Percentiles rank a stretch among this genome's conserved stretches.
phyloP scores from a whole-genome alignment of 1,284 basidiomycete species.

The Flammula alnicola region DNA sequence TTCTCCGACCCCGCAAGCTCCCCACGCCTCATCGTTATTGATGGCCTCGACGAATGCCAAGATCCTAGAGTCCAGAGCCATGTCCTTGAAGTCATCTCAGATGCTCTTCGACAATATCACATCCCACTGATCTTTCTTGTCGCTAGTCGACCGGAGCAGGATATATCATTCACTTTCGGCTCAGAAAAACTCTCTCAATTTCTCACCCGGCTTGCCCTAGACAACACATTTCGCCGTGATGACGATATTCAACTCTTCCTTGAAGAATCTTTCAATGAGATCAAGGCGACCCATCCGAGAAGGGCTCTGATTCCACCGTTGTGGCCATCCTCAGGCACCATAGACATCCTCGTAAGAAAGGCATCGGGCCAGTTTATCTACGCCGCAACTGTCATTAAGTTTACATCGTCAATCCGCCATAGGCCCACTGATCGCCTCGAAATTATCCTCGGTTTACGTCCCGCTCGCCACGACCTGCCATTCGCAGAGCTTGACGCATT shows the following conservation, averaged over 20 bases:
- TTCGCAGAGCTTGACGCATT: slow-evolving; percentile 18
- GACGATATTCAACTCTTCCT: not conserved
- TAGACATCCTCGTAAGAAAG: not conserved
- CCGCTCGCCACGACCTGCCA: slow-evolving; percentile 3
- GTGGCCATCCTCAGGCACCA: not conserved
- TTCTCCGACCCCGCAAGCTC: too few species aligned
- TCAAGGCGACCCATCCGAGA: not conserved
- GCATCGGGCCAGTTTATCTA: slow-evolving; percentile 23
- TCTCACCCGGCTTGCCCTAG: not conserved
- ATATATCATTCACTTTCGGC: not conserved
- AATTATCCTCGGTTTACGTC: slow-evolving; percentile 9
- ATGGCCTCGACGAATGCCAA: slow-evolving; percentile 3
- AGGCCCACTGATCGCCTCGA: slow-evolving; percentile 13
- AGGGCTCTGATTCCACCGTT: not conserved
- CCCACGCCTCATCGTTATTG: not conserved
- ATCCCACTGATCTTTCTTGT: not conserved
- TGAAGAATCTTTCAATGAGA: not conserved
- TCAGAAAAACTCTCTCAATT: not conserved
- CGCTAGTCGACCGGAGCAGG: not conserved
- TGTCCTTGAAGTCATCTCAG: not conserved
- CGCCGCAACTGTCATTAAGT: slow-evolving; percentile 17
- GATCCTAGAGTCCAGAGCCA: not conserved
- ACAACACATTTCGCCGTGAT: not conserved
- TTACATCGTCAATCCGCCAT: slow-evolving; percentile 7
- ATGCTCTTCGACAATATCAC: not conserved